These are phyloP conservation scores for Trametes cubensis DNA, from an alignment of 768 basidiomycete genomes.

Conservation along the genomic window DNA sequence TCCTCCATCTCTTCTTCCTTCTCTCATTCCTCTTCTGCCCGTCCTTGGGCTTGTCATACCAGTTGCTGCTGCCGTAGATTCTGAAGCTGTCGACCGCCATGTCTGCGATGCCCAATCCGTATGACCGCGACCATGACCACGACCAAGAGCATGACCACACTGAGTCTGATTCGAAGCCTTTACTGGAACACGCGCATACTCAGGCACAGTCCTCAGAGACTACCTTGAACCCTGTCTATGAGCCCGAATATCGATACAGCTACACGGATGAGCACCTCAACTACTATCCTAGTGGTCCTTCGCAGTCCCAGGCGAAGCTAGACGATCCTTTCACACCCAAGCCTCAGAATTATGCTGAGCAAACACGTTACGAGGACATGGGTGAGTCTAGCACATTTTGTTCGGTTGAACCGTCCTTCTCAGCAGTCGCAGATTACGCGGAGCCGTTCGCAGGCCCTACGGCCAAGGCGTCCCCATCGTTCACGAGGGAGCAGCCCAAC, in stretches of 20 bases:
- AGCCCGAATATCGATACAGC: conserved; percentile 21
- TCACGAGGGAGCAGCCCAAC: conserved; percentile 17
- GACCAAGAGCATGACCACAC: conserved; percentile 14
- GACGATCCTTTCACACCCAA: conserved; percentile 23
- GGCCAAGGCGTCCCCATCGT: conserved; percentile 23
- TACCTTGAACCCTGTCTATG: conserved; percentile 9
- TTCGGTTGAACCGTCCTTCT: not conserved
- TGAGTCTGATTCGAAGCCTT: conserved; percentile 19
- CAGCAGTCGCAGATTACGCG: conserved; percentile 56
- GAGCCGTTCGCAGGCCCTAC: conserved; percentile 47
- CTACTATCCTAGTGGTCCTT: conserved; percentile 21
- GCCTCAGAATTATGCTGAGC: conserved; percentile 16
- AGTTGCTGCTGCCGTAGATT: not conserved
- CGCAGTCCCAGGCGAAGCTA: conserved; percentile 18
- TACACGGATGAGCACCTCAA: conserved; percentile 24
- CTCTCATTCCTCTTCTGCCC: not conserved
- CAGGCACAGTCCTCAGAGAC: not conserved
- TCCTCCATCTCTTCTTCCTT: not conserved
- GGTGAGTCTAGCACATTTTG: conserved; percentile 8
- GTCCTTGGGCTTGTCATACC: not conserved
- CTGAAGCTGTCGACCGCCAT: conserved; percentile 13
- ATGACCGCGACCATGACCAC: conserved; percentile 23
- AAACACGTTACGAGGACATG: conserved; percentile 22
- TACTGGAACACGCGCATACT: conserved; percentile 3
- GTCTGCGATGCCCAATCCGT: conserved; percentile 17